These are phyloP conservation scores for Trichoderma erinaceum DNA, from an alignment of 495 filamentous ascomycete genomes.

Conservation along the genomic window DNA sequence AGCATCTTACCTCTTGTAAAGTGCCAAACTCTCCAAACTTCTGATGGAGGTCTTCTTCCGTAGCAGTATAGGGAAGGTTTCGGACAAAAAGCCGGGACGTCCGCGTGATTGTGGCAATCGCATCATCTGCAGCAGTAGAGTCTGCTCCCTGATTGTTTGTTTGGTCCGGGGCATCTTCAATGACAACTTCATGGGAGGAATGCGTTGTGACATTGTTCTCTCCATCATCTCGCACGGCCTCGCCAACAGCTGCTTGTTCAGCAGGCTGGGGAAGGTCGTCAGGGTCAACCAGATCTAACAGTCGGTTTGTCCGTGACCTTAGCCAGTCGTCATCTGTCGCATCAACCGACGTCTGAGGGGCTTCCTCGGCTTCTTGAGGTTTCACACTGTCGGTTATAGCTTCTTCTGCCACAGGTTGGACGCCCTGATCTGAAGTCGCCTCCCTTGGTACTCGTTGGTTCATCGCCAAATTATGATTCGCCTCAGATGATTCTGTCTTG, in stretches of 20 bases:
- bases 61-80: conserved; percentile 77
- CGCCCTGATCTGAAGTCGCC: not conserved
- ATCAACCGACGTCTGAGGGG: conserved; percentile 21
- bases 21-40: conserved; percentile 64
- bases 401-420: conserved; percentile 14
- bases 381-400: conserved; percentile 5
- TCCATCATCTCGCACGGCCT: not conserved
- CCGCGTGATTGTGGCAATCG: conserved; percentile 43
- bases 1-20: conserved; percentile 71
- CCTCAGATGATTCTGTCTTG: conserved; percentile 17
- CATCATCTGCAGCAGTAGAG: conserved; percentile 23
- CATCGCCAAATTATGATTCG: conserved; percentile 10
- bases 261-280: conserved; percentile 32
- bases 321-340: conserved; percentile 87
- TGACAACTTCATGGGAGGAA: conserved; percentile 23
- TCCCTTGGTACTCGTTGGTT: not conserved
- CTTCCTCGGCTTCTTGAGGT: conserved; percentile 18
- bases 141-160: conserved; percentile 23
- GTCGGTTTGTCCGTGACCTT: conserved; percentile 81
- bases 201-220: conserved; percentile 2
- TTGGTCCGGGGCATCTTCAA: conserved; percentile 21
- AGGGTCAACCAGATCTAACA: conserved; percentile 73
- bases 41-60: conserved; percentile 67
- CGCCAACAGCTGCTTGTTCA: conserved; percentile 14
- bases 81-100: conserved; percentile 76